A percentile compares a stretch with the other conserved stretches of the same genome.
Evolutionary conservation across 345 rosid genomes (phyloP).

Genomic region (Pistacia integerrima): DNA sequence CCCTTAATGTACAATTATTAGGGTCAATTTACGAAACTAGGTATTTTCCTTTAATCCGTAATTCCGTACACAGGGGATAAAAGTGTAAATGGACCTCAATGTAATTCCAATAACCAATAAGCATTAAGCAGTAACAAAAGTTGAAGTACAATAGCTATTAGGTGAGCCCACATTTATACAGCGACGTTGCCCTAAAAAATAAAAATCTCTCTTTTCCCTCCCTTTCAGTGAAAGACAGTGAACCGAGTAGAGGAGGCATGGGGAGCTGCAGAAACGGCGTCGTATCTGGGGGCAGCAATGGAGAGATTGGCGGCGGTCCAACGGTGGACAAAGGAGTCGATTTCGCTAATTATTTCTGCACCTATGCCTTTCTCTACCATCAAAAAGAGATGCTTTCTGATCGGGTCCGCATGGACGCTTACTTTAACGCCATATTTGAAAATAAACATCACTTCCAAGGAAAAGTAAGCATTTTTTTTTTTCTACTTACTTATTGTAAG

Average conservation of each 20-base stretch:
- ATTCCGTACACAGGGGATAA: too few relatives aligned
- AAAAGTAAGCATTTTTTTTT: slow-evolving; percentile 45
- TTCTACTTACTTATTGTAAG: not conserved
- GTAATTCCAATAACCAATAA: too few relatives aligned
- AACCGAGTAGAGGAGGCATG: slow-evolving; percentile 31
- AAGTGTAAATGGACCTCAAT: too few relatives aligned
- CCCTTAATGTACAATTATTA: too few relatives aligned
- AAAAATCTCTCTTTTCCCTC: slow-evolving; percentile 16
- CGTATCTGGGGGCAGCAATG: slow-evolving; percentile 37
- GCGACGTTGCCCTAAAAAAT: slow-evolving; percentile 49
- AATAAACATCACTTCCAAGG: slow-evolving; percentile 86
- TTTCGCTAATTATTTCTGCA: slow-evolving; percentile 87
- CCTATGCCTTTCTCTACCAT: slow-evolving; percentile 87
- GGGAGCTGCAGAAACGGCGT: slow-evolving; percentile 51
- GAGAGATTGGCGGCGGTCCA: slow-evolving; percentile 43
- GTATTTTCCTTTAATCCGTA: too few relatives aligned
- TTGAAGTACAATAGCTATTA: slow-evolving; percentile 15
- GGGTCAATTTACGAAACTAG: too few relatives aligned
- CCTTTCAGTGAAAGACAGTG: not conserved
- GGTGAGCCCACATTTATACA: not conserved
- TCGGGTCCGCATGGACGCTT: slow-evolving; percentile 98
- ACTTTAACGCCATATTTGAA: slow-evolving; percentile 67
- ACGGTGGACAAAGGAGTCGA: slow-evolving; percentile 87
- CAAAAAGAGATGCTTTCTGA: slow-evolving; percentile 99
- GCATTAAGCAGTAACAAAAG: not conserved